Percentiles rank a stretch among this genome's conserved stretches.
phyloP scores from a whole-genome alignment of 1,139 yeast species.

The Saccharomyces hybrid region DNA sequence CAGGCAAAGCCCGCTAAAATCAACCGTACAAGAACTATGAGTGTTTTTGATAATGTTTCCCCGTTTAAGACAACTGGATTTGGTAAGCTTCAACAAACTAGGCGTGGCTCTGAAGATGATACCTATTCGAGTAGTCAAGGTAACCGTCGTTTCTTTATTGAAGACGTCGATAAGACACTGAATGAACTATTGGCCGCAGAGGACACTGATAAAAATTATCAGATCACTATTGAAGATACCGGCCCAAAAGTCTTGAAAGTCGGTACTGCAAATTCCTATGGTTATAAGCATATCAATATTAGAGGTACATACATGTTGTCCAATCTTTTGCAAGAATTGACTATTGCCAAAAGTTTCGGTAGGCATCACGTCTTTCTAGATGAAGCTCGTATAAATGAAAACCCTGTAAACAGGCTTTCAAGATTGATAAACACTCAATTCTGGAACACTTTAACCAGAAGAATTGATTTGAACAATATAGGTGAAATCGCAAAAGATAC shows the following conservation, averaged over 20 bases:
- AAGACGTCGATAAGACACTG: constrained; percentile 68
- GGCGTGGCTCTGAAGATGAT: constrained; percentile 69
- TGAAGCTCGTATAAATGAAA: constrained; percentile 77
- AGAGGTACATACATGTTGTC: constrained; percentile 90
- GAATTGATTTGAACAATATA: constrained; percentile 54
- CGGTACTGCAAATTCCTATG: constrained; percentile 81
- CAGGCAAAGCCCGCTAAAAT: constrained; percentile 9
- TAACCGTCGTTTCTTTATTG: constrained; percentile 55
- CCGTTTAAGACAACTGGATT: constrained; percentile 13
- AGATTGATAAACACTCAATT: constrained; percentile 70
- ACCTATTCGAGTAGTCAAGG: constrained; percentile 31
- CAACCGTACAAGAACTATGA: constrained; percentile 34
- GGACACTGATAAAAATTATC: constrained; percentile 80
- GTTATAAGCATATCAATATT: constrained; percentile 62
- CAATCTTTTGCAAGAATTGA: constrained; percentile 79
- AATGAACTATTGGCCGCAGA: constrained; percentile 63
- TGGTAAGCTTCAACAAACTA: constrained; percentile 7
- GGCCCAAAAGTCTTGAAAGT: constrained; percentile 85
- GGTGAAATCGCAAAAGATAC: constrained; percentile 71
- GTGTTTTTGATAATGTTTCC: constrained; percentile 32
- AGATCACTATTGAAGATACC: constrained; percentile 84
- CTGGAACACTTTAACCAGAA: constrained; percentile 75
- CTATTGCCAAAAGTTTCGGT: constrained; percentile 78
- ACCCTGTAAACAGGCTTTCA: constrained; percentile 73
- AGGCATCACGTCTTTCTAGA: constrained; percentile 69